Base-by-base conservation (phyloP, 2,329 filamentous ascomycete genomes). In the Bipolaris victoriae region DNA sequence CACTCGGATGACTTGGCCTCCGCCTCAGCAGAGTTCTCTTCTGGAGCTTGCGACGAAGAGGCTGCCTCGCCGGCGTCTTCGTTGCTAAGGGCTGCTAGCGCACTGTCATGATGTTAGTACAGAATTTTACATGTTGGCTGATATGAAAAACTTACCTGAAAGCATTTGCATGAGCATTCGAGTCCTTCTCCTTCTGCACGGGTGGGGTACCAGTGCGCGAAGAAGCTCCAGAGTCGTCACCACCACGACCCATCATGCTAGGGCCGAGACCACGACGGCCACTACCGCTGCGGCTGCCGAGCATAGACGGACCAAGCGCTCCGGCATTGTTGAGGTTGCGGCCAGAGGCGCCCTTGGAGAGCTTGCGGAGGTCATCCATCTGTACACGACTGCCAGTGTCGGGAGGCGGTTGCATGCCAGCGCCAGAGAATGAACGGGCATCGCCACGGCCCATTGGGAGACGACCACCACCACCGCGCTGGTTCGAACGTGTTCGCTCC, bases 161-260 rank as follows among this genome's bases (percentile, higher is more conserved):
- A 68, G 93, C 89, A 82, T 99, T 99, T 67, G 88, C 87, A 72
- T 78, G 75, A 31, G 90, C 90, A 58, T 86, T 89, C 66, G 86
- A 82, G 77, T 88, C 86, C 71, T 83, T 83, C 68, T 85, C 82
- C 69, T 87, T 86, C 69, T 83, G 81, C 22, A 83, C 82, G 44
- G 92, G 90, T 53, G 93, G 93, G 47, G 94, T 98, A 69, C 90
- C 91, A 54, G 92, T 96, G 67, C 95, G 88, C 58, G 93, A 97
- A 53, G 92, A 96, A 66, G 89, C 86, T 68, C 87, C 90, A 60
- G 93, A 97, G 68, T 96, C 92, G 70, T 96, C 92, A 59, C 88
- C 92, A 58, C 88, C 85, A 68, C 90, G 87, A 66, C 86, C 86
- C 64, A 93, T 81, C 64, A 75, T 67, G 54, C 89, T 86, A 64